Base-by-base conservation (phyloP, 148 eudicot species). In the Nepenthes gracilis region DNA sequence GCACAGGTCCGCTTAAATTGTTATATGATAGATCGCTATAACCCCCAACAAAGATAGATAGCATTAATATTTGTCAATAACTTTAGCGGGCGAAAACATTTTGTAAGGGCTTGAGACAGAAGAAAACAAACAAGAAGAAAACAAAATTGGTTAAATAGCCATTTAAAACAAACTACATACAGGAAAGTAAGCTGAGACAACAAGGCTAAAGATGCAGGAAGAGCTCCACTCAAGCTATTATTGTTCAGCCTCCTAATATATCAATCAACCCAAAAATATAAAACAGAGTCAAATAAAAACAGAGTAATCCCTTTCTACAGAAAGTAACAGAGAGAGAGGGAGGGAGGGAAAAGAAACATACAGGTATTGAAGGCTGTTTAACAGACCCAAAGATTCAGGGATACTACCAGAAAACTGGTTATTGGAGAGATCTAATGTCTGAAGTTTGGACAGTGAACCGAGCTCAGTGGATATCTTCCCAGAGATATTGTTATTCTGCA, bases 1-100 rank as follows among this genome's bases (percentile, higher is more conserved):
- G 99, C 36, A 86, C 78, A 70, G 96, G 95, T 67, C 92, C 87
- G 78, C 89, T 84, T 48, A 93, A 97, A 84, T 89, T 93, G 81
- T 93, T 89, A 64, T 57, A 89, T 35, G 99, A 93, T 87, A 93
- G 83, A 71, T 93, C 99, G 89, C 99, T 93, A 75, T 52, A 62
- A 36, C 33, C 54, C 43, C 54, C 69, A 54, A 58, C 38, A 64
- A 58, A 69, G 36, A 58, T 67, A 66, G 13, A 35, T 40, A 54
- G 52, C 55, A 4, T 2, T 12, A 49, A 49, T 2, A n/a, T 49
- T 55, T 32, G 58, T 35, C 58, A 55, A 32, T 55, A 33, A 8
- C 36, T 8, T 7, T 34, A 59, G 58, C 23, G 13, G 55, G 51
- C 11, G 49, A 48, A 67, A 58, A 52, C 33, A 14, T 37, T 5